These are phyloP conservation scores for Lizonia empirigonia DNA, from an alignment of 2,329 filamentous ascomycete genomes.

Conservation along the genomic window DNA sequence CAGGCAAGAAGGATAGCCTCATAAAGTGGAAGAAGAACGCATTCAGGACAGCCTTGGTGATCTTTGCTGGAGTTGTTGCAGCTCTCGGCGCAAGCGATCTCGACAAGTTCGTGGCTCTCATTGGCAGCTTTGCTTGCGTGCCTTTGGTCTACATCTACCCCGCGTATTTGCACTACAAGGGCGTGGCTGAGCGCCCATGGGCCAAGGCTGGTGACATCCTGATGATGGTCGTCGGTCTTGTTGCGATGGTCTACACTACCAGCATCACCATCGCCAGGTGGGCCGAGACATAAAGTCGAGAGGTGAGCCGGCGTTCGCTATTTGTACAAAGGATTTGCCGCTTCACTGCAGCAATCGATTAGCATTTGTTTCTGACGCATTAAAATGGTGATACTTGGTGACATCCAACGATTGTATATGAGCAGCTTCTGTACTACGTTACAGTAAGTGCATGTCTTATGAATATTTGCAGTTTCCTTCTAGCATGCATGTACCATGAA, in stretches of 20 bases:
- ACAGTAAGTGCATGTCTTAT: too few species aligned
- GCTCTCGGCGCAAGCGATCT: conserved; percentile 70
- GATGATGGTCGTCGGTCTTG: conserved; percentile 69
- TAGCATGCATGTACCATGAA: too few species aligned
- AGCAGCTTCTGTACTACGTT: too few species aligned
- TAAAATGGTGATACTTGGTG: too few species aligned
- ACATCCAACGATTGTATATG: too few species aligned
- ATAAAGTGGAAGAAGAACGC: conserved; percentile 81
- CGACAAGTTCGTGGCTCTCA: conserved; percentile 76
- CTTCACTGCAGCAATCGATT: too few species aligned
- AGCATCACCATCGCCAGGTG: conserved; percentile 60
- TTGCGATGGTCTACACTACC: conserved; percentile 76
- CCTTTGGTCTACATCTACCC: conserved; percentile 80
- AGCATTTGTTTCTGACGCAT: too few species aligned
- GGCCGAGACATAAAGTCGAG: conserved; percentile 31
- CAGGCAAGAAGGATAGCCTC: conserved; percentile 66
- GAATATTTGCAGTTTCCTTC: too few species aligned
- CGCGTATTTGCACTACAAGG: conserved; percentile 71
- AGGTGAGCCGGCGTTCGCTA: too few species aligned
- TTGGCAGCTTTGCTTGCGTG: conserved; percentile 75
- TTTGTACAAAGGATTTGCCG: too few species aligned
- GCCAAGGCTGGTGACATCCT: conserved; percentile 65
- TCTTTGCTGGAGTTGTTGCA: conserved; percentile 65
- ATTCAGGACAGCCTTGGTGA: conserved; percentile 63
- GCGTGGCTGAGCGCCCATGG: conserved; percentile 62